Conservation (phyloP, 2,329 filamentous ascomycete species). For the Neofusicoccum parvum region DNA sequence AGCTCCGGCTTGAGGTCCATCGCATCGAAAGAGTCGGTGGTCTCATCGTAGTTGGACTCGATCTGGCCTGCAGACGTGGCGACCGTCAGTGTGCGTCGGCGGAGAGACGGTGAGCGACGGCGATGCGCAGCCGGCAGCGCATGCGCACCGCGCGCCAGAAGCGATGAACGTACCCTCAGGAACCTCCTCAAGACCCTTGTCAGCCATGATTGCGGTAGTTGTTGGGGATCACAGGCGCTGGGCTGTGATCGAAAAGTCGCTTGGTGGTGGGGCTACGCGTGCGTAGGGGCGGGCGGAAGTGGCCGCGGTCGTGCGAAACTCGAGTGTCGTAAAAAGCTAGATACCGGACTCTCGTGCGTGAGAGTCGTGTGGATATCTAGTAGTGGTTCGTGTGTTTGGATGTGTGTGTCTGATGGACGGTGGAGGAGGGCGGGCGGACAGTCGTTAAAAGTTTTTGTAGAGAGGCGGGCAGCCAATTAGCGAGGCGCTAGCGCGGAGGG, state of each 20-base stretch:
- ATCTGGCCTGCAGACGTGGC: constrained; percentile 74
- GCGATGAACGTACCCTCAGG: constrained; percentile 74
- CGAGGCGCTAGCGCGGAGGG: constrained; percentile 23
- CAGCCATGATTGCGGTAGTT: constrained; percentile 89
- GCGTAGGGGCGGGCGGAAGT: constrained; percentile 45
- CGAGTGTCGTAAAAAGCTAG: constrained; percentile 43
- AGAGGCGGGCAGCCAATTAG: constrained; percentile 22
- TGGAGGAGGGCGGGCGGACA: constrained; percentile 29
- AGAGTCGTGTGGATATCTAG: constrained; percentile 50
- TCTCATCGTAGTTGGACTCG: constrained; percentile 99
- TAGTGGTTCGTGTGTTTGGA: constrained; percentile 28
- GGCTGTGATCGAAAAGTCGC: constrained; percentile 35
- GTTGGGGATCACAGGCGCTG: constrained; percentile 70
- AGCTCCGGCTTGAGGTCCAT: constrained; percentile 98
- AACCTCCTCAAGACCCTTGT: constrained; percentile 97
- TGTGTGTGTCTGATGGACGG: constrained; percentile 32
- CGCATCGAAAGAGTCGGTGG: constrained; percentile 97
- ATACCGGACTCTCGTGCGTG: constrained; percentile 49
- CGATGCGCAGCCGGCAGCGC: constrained; percentile 6
- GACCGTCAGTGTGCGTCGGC: constrained; percentile 27
- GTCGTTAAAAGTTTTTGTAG: constrained; percentile 24
- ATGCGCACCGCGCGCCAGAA: background rate
- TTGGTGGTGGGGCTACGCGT: constrained; percentile 41
- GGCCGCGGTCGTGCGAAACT: constrained; percentile 34
- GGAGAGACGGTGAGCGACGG: background rate